phyloP scores from a whole-genome alignment of 2,329 filamentous ascomycete genomes.

The Talaromyces rugulosus region DNA sequence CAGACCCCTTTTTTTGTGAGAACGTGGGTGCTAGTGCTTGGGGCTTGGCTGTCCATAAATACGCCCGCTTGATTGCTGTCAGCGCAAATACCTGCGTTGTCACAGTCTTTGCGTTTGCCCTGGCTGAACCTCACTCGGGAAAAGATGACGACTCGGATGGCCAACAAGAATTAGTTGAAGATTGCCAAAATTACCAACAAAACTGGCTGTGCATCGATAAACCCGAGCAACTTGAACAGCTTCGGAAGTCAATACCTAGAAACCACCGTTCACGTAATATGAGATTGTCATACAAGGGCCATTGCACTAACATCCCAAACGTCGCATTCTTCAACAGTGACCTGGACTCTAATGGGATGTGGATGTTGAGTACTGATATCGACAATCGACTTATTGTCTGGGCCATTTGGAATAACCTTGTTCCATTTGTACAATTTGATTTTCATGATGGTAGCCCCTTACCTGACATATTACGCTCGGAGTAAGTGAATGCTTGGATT shows the following conservation, averaged over 20 bases:
- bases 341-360: conserved; percentile 51
- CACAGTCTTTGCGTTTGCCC: conserved; percentile 56
- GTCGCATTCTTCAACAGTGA: conserved; percentile 57
- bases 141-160: conserved; percentile 14
- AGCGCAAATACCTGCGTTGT: conserved; percentile 67
- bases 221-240: conserved; percentile 21
- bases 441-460: conserved; percentile 26
- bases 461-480: conserved; percentile 22
- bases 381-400: conserved; percentile 47
- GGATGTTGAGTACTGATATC: conserved; percentile 57
- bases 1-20: conserved; percentile 63
- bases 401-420: conserved; percentile 41
- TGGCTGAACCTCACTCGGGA: conserved; percentile 36
- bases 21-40: conserved; percentile 79
- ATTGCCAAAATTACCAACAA: conserved; percentile 19
- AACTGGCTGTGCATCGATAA: conserved; percentile 32
- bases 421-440: conserved; percentile 24
- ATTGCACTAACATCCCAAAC: conserved; percentile 52
- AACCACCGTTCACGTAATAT: conserved; percentile 39
- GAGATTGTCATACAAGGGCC: conserved; percentile 38
- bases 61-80: conserved; percentile 80
- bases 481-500: conserved; percentile 16
- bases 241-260: conserved; percentile 25
- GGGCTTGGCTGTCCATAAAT: conserved; percentile 78
- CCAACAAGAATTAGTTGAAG: conserved; percentile 16